Base-by-base conservation (phyloP, 192 early-diverging fungal species). In the Obelidium mucronatum region DNA sequence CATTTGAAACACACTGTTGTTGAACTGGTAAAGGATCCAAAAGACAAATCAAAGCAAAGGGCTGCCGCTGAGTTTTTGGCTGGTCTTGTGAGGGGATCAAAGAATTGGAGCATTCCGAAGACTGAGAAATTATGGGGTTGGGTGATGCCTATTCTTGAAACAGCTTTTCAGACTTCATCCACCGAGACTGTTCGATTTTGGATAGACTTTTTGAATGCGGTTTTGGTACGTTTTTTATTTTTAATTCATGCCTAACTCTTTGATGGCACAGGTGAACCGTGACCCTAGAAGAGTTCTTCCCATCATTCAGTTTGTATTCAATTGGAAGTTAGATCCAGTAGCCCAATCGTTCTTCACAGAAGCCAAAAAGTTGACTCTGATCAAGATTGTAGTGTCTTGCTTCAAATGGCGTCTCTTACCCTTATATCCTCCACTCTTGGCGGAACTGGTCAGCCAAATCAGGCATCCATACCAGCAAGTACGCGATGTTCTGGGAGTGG, bases 401-500 rank as follows among this genome's bases (percentile, higher is more conserved):
- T 88, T 92, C 68, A 88, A 89, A 34, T 97, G 95, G 94, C 84
- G 93, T 5, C 73, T 93, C 1, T 30, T 67, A 11, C 85, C 85
- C 5, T 63, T 73, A 22, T 42, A 77, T 55, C 34, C 53, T 53
- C 30, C 67, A 67, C 40, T 86, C 37, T 44, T 94, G 34, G 75
- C 82, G 8, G 71, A 74, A 1, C 86, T 90, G 40, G 58, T 97
- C 3, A 75, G 83, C 15, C 84, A 86, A 37, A 75, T 95, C 66
- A 80, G 82, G 17, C 91, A 94, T 79, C 95, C 95, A 13, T 98
- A 97, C 83, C 90, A 96, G 71, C 94, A 96, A 79, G 94, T 97
- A 30, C 88, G 97, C 2, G 92, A 95, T 64, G 80, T 86, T 19
- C 74, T 96, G 3, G 96, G 94, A 31, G 83, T 82, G 5, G 83